A percentile compares a stretch with the other conserved stretches of the same genome.
These are phyloP conservation scores for Drechslerella coelobrocha DNA, from an alignment of 2,329 filamentous ascomycete species.

Conservation along the genomic window DNA sequence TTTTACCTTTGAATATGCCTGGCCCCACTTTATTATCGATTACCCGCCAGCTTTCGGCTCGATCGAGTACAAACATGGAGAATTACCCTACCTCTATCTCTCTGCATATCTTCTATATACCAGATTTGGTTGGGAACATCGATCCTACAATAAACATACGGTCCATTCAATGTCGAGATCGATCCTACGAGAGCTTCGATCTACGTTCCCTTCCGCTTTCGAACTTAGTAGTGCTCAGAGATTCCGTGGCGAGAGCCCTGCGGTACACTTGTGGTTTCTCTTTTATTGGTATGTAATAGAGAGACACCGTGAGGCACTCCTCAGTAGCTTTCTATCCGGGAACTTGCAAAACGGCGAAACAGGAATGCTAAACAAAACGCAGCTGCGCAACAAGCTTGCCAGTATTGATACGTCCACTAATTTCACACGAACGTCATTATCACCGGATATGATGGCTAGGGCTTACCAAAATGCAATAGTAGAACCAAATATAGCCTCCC, in stretches of 20 bases:
- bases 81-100: slow-evolving; percentile 32
- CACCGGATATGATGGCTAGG: not conserved
- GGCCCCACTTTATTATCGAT: slow-evolving; percentile 23
- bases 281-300: slow-evolving; percentile 46
- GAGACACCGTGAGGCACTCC: slow-evolving; percentile 28
- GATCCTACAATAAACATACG: slow-evolving; percentile 42
- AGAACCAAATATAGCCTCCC: slow-evolving; percentile 24
- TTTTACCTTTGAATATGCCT: slow-evolving; percentile 31
- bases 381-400: not conserved
- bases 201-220: slow-evolving; percentile 41
- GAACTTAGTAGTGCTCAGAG: slow-evolving; percentile 33
- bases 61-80: slow-evolving; percentile 24
- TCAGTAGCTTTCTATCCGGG: slow-evolving; percentile 36
- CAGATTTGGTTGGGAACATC: slow-evolving; percentile 31
- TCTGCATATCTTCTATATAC: slow-evolving; percentile 34
- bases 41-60: slow-evolving; percentile 36
- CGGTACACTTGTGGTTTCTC: slow-evolving; percentile 40
- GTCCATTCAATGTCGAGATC: slow-evolving; percentile 33
- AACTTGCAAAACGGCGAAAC: slow-evolving; percentile 22
- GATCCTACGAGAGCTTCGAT: slow-evolving; percentile 32
- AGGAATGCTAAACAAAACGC: slow-evolving; percentile 8
- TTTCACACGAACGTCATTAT: slow-evolving; percentile 17
- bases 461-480: slow-evolving; percentile 22
- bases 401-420: slow-evolving; percentile 18
- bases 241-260: slow-evolving; percentile 38